Conservation (phyloP, 331 rosid genomes). For the Malus hybrid region DNA sequence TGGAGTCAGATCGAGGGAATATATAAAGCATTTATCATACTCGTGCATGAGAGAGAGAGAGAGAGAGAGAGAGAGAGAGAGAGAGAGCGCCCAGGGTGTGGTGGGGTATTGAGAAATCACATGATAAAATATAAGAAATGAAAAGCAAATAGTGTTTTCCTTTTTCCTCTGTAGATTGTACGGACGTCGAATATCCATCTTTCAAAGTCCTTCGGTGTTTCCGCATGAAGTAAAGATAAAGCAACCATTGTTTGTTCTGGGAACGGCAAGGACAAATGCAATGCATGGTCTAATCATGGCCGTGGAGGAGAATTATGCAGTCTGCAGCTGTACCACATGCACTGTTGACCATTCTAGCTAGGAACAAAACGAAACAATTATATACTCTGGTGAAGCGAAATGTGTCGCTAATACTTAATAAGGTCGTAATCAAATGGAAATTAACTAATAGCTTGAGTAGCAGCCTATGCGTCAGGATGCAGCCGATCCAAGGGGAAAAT, state of each 20-base stretch:
- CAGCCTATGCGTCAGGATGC: not conserved
- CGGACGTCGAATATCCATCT: not conserved
- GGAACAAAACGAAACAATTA: not conserved
- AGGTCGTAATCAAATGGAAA: not conserved
- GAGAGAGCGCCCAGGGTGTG: not conserved
- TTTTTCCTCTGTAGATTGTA: not conserved
- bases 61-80: too few species aligned
- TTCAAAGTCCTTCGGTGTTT: conserved; percentile 16
- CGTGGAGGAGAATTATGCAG: not conserved
- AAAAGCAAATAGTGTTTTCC: not conserved
- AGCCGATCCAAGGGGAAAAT: not conserved
- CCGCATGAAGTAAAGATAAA: conserved; percentile 40
- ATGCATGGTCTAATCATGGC: not conserved
- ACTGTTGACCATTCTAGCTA: not conserved
- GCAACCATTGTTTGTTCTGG: conserved; percentile 13
- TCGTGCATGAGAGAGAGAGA: not conserved
- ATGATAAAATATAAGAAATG: not conserved
- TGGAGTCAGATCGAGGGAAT: conserved; percentile 13
- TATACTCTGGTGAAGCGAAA: not conserved
- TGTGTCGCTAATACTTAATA: too few species aligned
- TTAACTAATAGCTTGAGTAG: too few species aligned
- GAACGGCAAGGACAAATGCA: not conserved
- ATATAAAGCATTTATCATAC: conserved; percentile 5
- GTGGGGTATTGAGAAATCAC: conserved; percentile 1
- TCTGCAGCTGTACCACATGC: not conserved